phyloP scores from a whole-genome alignment of 2,329 filamentous ascomycete species.

The Ophiostoma himal-ulmi region DNA sequence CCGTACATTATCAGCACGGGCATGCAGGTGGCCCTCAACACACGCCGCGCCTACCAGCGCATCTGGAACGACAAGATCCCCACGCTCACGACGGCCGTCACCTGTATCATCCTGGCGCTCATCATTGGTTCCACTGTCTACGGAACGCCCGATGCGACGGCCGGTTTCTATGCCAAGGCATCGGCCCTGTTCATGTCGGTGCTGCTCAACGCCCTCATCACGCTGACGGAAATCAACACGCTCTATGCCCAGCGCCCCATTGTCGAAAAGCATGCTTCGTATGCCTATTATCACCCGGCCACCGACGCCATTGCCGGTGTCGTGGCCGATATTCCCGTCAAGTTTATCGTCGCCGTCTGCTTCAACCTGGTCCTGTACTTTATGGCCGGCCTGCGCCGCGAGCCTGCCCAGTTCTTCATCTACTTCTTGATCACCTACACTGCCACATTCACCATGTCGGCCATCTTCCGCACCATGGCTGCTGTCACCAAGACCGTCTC shows the following conservation, averaged over 20 bases:
- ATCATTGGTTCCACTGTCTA: conserved; percentile 26
- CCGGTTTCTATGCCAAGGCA: conserved; percentile 54
- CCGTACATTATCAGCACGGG: conserved; percentile 57
- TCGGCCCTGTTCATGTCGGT: conserved; percentile 82
- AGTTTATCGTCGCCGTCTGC: conserved; percentile 63
- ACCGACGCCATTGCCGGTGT: conserved; percentile 84
- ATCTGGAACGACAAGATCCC: conserved; percentile 69
- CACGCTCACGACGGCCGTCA: conserved; percentile 72
- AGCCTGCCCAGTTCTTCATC: conserved; percentile 74
- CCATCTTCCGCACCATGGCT: conserved; percentile 76
- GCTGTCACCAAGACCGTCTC: conserved; percentile 64
- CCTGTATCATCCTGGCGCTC: conserved; percentile 56
- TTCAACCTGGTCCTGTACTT: conserved; percentile 85
- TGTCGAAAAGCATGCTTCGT: conserved; percentile 1
- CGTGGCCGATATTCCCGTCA: conserved; percentile 79
- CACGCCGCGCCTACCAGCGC: conserved; percentile 70
- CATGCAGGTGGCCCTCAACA: conserved; percentile 45
- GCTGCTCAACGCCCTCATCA: conserved; percentile 77
- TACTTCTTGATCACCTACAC: conserved; percentile 72
- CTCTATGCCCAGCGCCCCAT: conserved; percentile 62
- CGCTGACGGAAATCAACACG: conserved; percentile 75
- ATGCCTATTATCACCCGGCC: conserved; percentile 46
- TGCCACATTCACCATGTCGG: conserved; percentile 72
- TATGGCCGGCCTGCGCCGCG: conserved; percentile 72
- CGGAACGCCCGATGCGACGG: conserved; percentile 25